A percentile compares a stretch with the other conserved stretches of the same genome.
These are phyloP conservation scores for Eurotiales sp. DNA, from an alignment of 2,329 filamentous ascomycete species.

Conservation along the genomic window DNA sequence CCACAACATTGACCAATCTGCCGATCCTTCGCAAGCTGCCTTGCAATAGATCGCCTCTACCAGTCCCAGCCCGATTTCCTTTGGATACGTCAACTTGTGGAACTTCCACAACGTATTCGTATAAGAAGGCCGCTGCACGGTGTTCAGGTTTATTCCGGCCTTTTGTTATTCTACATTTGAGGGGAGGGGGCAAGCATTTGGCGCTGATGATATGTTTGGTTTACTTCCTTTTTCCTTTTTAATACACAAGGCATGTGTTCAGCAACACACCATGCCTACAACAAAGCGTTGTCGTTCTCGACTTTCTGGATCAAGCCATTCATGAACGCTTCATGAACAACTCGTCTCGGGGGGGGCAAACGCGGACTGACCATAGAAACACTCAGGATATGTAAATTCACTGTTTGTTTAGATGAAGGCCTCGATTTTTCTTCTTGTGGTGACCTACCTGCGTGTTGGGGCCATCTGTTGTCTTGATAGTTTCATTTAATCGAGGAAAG, in stretches of 20 bases:
- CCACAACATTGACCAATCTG: constrained; percentile 74
- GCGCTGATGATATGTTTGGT: background rate
- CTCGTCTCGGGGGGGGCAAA: no score
- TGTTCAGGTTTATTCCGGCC: constrained; percentile 4
- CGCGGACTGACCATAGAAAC: constrained; percentile 12
- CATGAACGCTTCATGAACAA: no score
- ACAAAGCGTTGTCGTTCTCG: background rate
- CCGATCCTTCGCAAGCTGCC: constrained; percentile 10
- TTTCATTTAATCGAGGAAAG: background rate
- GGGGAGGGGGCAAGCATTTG: constrained; percentile 11
- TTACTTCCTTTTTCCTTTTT: background rate
- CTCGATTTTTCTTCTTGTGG: constrained; percentile 2
- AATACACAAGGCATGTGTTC: background rate
- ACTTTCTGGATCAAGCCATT: background rate
- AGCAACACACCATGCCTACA: constrained; percentile 3
- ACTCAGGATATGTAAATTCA: background rate
- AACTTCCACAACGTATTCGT: constrained; percentile 7
- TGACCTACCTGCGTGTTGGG: background rate
- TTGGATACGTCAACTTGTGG: constrained; percentile 6
- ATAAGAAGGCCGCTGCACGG: constrained; percentile 4
- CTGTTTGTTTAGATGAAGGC: background rate
- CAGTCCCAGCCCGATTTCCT: background rate
- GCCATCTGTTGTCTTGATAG: constrained; percentile 2
- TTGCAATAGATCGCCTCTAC: constrained; percentile 4
- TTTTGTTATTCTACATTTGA: constrained; percentile 8